These are phyloP conservation scores for Melocanna baccifera DNA, from an alignment of 176 grass and related monocot species.

Conservation along the genomic window DNA sequence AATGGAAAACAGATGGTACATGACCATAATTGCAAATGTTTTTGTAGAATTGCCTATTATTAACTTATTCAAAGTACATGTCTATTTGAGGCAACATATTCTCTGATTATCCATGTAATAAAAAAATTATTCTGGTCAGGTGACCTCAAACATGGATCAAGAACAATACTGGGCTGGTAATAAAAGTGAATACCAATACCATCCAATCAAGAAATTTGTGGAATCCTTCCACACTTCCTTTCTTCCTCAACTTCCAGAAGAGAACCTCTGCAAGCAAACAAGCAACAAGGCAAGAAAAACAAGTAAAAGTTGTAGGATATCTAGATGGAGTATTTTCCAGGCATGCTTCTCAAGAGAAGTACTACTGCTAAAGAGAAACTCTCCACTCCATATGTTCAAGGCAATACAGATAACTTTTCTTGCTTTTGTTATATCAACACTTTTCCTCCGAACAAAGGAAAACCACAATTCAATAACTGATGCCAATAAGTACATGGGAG, in stretches of 20 bases:
- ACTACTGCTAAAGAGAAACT: constrained; percentile 64
- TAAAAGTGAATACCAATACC: constrained; percentile 52
- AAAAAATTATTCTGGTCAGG: constrained; percentile 33
- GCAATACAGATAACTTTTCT: constrained; percentile 53
- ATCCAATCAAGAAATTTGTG: constrained; percentile 47
- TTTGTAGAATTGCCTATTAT: too few relatives aligned
- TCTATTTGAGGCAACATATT: too few relatives aligned
- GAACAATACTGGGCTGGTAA: constrained; percentile 59
- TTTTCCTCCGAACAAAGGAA: constrained; percentile 63
- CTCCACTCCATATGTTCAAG: constrained; percentile 71
- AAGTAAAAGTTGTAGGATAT: constrained; percentile 26
- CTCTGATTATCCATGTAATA: neutral
- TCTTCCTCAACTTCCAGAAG: constrained; percentile 21
- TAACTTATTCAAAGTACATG: neutral
- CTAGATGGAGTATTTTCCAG: constrained; percentile 57
- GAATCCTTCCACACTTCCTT: constrained; percentile 44
- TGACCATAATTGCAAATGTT: too few relatives aligned
- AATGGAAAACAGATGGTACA: too few relatives aligned
- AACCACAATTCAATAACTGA: constrained; percentile 50
- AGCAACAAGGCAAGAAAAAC: constrained; percentile 26
- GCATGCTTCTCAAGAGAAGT: constrained; percentile 76
- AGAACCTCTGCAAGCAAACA: neutral
- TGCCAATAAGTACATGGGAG: constrained; percentile 65
- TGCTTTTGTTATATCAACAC: constrained; percentile 61
- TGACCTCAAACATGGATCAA: constrained; percentile 69